Evolutionary conservation across 495 filamentous ascomycete genomes (phyloP), one percentile per base, ranked within the genome.

Genomic region (Bombardia bombarda): DNA sequence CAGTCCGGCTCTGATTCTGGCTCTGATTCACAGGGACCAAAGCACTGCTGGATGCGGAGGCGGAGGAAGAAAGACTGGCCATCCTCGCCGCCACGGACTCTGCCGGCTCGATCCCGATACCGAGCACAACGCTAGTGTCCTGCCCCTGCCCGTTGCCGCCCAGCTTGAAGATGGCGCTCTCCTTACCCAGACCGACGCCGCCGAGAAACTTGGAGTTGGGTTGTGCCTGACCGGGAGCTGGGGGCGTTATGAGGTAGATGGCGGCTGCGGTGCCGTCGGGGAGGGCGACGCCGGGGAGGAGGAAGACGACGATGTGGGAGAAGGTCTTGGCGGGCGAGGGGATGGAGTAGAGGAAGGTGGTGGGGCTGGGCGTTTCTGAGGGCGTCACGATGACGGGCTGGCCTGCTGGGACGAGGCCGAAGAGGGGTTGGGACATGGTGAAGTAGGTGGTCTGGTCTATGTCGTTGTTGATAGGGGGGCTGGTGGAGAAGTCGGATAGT

Each of bases 131-230:
- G 32, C 50, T 48, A 8, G 2, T 13, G 9, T 72, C 7, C 6
- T 14, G 7, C 32, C 32, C 34, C n/a, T 20, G 34, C 10, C 17
- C 34, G 7, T 21, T 5, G 17, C 42, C 52, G 25, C 41, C 63
- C 24, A 93, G 57, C 47, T 79, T 82, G 66, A 96, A 95, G 30
- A 98, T 83, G 9, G 89, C 86, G 38, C 82, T 89, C 46, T 89
- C 87, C 56, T 94, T 94, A 32, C 88, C 87, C 22, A 83, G 78
- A 0, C 84, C 88, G 26, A 98, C 79, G 23, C 84, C 92, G 43
- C 92, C 92, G 4, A 97, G 76, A 57, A 97, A 82, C 28, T 71
- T 77, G 70, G 92, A 92, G 7, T 78, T 70, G 4, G 73, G 65
- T 3, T 49, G 41, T 1, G 30, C 38, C 26, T 56, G 47, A 20